These are phyloP conservation scores for Vanrija humicola DNA, from an alignment of 1,284 basidiomycete genomes.

Conservation along the genomic window DNA sequence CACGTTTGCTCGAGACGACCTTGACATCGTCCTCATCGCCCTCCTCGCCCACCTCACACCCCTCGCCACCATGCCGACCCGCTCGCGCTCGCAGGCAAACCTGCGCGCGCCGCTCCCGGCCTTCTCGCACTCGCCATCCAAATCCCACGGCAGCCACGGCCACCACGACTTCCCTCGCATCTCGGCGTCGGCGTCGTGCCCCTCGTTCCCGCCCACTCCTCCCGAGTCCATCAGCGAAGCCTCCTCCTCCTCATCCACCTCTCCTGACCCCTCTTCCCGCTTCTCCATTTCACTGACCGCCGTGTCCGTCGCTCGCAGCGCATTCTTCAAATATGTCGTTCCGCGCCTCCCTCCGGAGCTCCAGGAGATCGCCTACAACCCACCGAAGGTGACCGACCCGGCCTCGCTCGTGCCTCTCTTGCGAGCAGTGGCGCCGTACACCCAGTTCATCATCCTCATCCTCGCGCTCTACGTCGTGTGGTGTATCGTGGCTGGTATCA, in stretches of 20 bases:
- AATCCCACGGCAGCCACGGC: too few species aligned
- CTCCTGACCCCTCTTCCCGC: background rate
- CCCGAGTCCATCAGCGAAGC: background rate
- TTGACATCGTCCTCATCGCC: background rate
- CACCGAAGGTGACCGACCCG: conserved; percentile 32
- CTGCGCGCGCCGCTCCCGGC: background rate
- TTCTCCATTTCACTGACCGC: conserved; percentile 4
- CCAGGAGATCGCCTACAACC: conserved; percentile 27
- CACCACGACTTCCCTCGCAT: too few species aligned
- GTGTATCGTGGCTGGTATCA: conserved; percentile 27
- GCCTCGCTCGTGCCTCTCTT: conserved; percentile 35
- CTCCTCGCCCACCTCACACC: background rate
- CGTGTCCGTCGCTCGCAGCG: conserved; percentile 6
- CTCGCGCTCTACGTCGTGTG: conserved; percentile 40
- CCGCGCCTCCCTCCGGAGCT: conserved; percentile 33
- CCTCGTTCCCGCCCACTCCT: background rate
- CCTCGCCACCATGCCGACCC: background rate
- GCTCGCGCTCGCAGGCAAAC: background rate
- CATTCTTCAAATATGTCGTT: conserved; percentile 20
- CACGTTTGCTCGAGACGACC: too few species aligned
- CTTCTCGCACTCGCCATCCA: background rate
- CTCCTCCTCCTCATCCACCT: background rate
- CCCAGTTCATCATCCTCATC: conserved; percentile 33
- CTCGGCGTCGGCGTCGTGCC: background rate
- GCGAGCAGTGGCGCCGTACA: conserved; percentile 31